Conservation (phyloP, 257 asterid species). For the Buddleja alternifolia region DNA sequence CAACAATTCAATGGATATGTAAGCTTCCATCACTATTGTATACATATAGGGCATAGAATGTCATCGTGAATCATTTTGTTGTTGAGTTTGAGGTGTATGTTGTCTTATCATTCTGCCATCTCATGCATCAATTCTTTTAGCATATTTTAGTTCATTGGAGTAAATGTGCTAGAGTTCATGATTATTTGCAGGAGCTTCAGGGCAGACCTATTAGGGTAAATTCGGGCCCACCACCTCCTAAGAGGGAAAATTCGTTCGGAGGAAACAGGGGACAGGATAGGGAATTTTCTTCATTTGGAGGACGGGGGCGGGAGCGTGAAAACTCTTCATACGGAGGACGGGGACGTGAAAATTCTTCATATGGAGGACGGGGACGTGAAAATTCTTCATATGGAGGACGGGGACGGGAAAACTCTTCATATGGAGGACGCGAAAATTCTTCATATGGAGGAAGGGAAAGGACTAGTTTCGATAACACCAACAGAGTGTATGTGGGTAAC, state of each 20-base stretch:
- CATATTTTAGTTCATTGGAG: not conserved
- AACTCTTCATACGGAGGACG: conserved; percentile 47
- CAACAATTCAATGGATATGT: conserved; percentile 88
- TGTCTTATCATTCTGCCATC: not conserved
- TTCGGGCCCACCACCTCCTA: conserved; percentile 87
- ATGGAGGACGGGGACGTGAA: conserved; percentile 57
- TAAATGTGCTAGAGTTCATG: conserved; percentile 12
- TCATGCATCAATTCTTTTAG: not conserved
- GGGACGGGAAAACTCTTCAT: conserved; percentile 55
- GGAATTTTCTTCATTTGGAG: conserved; percentile 47
- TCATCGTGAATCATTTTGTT: not conserved
- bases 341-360: conserved; percentile 53
- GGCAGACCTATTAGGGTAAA: conserved; percentile 85
- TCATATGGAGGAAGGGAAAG: conserved; percentile 56
- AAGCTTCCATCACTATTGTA: conserved; percentile 33
- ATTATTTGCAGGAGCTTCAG: conserved; percentile 62
- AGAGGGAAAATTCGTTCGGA: conserved; percentile 50
- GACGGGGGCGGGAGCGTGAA: conserved; percentile 45
- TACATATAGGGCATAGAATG: not conserved
- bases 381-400: conserved; percentile 49
- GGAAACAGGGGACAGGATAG: conserved; percentile 50
- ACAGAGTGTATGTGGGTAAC: conserved; percentile 77
- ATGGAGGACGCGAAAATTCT: conserved; percentile 51
- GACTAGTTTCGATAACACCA: conserved; percentile 33
- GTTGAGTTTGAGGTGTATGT: not conserved